These are phyloP conservation scores for Wickerhamomyces subpelliculosus DNA, from an alignment of 805 yeast species.

Conservation along the genomic window DNA sequence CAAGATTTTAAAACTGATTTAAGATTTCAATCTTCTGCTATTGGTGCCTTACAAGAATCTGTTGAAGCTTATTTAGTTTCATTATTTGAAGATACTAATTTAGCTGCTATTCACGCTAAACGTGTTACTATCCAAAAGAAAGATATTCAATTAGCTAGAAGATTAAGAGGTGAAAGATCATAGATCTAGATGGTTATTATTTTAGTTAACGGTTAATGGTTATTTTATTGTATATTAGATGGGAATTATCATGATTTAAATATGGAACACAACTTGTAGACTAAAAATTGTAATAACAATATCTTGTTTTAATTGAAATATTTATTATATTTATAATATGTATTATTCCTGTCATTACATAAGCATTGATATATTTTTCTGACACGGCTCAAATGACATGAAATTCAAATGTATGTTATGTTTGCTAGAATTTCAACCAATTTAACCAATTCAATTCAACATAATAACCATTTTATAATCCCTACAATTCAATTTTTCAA, in stretches of 20 bases:
- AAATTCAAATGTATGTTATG: too few relatives aligned
- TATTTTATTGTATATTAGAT: conserved; percentile 1
- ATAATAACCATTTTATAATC: neutral
- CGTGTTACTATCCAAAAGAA: conserved; percentile 98
- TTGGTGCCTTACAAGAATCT: conserved; percentile 97
- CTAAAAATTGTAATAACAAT: too few relatives aligned
- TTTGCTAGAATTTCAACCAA: too few relatives aligned
- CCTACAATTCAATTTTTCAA: neutral
- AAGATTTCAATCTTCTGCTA: conserved; percentile 96
- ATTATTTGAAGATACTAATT: conserved; percentile 93
- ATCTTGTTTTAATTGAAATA: too few relatives aligned
- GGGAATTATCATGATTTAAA: conserved; percentile 1
- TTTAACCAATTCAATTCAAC: too few relatives aligned
- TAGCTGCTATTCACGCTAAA: conserved; percentile 98
- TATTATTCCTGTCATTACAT: too few relatives aligned
- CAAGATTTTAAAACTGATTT: conserved; percentile 89
- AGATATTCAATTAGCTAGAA: conserved; percentile 96
- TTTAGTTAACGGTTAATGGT: neutral
- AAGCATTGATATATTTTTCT: too few relatives aligned
- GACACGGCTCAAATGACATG: too few relatives aligned
- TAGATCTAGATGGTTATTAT: conserved; percentile 23
- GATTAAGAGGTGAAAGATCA: conserved; percentile 95
- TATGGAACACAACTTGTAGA: too few relatives aligned
- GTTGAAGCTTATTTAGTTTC: conserved; percentile 97
- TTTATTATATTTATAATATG: too few relatives aligned